Evolutionary conservation across 2,329 filamentous ascomycete species (phyloP), one percentile per base, ranked within the genome.

Genomic region (Nigrospora osmanthi): DNA sequence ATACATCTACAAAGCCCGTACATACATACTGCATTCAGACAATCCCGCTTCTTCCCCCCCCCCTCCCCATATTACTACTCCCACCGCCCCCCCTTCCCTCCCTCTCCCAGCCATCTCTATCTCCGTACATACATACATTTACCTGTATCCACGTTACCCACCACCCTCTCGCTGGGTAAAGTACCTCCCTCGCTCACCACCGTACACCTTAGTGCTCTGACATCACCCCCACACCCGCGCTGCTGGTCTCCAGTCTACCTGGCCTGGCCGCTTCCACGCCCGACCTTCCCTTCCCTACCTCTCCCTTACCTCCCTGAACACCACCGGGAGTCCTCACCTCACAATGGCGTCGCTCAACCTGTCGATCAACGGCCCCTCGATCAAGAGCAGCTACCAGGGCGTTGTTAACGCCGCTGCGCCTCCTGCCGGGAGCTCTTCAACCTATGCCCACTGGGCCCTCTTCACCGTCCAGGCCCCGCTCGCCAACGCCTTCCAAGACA

Each of bases 381-480:
- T 97, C 58, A 87, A 85, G 70, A 89, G 83, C 70, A 88, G 84
- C 75, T 89, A 81, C 62, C 71, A 73, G 56, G 72, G 70, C 42
- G 76, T 81, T 49, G 65, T 81, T 56, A 79, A 76, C 55, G 72
- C 70, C 49, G 64, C 70, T 40, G 62, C 70, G 42, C 63, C 69
- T 23, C 68, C 73, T 32, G 72, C 75, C 9, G 58, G 58, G 33
- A 74, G 73, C 61, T 95, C 90, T 40, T 78, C 87, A 35, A 95
- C 89, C 40, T 87, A 87, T 60, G 89, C 80, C 51, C 87, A 91
- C 72, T 98, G 93, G 93, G 91, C 89, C 16, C 73, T 98, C 49
- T 95, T 94, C 70, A 87, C 87, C 9, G 93, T 98, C 35, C 87
- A 93, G 63, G 87, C 91, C 48, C 93, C 93, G 44, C 79, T 98